Evolutionary conservation across 1,284 basidiomycete species (phyloP).

Genomic region (Hemileia vastatrix): DNA sequence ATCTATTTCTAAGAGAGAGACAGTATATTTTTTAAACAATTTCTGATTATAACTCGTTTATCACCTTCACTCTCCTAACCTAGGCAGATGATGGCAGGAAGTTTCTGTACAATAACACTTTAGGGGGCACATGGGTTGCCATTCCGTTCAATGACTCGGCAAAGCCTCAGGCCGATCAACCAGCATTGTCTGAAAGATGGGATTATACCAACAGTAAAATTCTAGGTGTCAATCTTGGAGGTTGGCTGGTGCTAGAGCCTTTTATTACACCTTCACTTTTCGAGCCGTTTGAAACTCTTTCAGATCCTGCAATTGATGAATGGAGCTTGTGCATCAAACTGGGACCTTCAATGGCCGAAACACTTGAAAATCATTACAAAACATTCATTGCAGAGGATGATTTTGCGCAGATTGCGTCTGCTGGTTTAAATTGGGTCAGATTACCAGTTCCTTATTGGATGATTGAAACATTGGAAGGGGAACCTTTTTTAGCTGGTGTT

Average conservation of each 20-base stretch:
- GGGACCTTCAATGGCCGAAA: slow-evolving; percentile 9
- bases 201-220: slow-evolving; percentile 32
- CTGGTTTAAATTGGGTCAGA: slow-evolving; percentile 58
- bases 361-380: slow-evolving; percentile 60
- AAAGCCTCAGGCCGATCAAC: slow-evolving; percentile 17
- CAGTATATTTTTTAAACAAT: too few relatives aligned
- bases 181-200: slow-evolving; percentile 28
- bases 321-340: slow-evolving; percentile 7
- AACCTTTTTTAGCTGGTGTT: slow-evolving; percentile 60
- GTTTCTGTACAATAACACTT: slow-evolving; percentile 22
- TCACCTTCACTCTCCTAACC: too few relatives aligned
- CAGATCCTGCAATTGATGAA: slow-evolving; percentile 16
- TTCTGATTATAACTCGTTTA: too few relatives aligned
- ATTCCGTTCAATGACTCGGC: slow-evolving; percentile 67
- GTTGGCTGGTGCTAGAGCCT: slow-evolving; percentile 32
- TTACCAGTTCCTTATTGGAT: slow-evolving; percentile 61
- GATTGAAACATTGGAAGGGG: slow-evolving; percentile 63
- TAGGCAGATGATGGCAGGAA: slow-evolving; percentile 14
- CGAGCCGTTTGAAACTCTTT: slow-evolving; percentile 15
- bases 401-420: slow-evolving; percentile 76
- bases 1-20: too few relatives aligned
- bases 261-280: slow-evolving; percentile 29
- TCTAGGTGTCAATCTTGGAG: slow-evolving; percentile 31
- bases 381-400: slow-evolving; percentile 75
- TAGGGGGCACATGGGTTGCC: slow-evolving; percentile 44